Evolutionary conservation across 2,329 filamentous ascomycete species (phyloP), one percentile per base, ranked within the genome.

Genomic region (Corinectria fuckeliana): DNA sequence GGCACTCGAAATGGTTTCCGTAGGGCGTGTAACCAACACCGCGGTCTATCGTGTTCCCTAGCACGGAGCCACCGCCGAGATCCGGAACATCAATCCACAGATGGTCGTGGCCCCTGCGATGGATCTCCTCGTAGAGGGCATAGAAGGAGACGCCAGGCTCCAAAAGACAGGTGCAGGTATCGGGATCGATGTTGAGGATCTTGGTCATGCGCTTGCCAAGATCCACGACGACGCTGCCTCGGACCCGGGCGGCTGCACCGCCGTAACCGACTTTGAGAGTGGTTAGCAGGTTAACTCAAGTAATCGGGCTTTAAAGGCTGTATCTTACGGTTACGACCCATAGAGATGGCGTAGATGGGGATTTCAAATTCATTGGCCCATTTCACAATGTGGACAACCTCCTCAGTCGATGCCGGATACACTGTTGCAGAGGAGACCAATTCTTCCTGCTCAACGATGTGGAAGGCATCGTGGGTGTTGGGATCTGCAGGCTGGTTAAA

Each of bases 11-110:
- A n/a, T 66, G 63, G 9, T 66, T 58, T 0, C 61, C 63, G 20
- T 66, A 66, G 2, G 64, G 63, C 2, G 64, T 66, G 8, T 66
- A 66, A 0, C 63, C 64, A 3, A 67, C 63, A 5, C 63, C 64
- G 1, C 64, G 28, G 21, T 67, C 64, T 4, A 55, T 50, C 0
- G 63, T 66, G 8, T 67, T 67, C 0, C 64, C 63, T 2, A 67
- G 25, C 1, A 67, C 58, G 1, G 63, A 67, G 2, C 64, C 63
- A 2, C 64, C 61, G 0, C 64, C 63, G 0, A 67, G 36, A 11
- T 66, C 63, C 9, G 64, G 64, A 11, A 65, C 63, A 11, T 65
- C 63, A n/a, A 65, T 26, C 62, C 62, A 65, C 3, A 65, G 3
- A n/a, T 65, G 65, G 2, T 65, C 52, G 0, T 63, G 42, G 11